Base-by-base conservation (phyloP, 495 filamentous ascomycete species). In the Aspergillus bridgeri region DNA sequence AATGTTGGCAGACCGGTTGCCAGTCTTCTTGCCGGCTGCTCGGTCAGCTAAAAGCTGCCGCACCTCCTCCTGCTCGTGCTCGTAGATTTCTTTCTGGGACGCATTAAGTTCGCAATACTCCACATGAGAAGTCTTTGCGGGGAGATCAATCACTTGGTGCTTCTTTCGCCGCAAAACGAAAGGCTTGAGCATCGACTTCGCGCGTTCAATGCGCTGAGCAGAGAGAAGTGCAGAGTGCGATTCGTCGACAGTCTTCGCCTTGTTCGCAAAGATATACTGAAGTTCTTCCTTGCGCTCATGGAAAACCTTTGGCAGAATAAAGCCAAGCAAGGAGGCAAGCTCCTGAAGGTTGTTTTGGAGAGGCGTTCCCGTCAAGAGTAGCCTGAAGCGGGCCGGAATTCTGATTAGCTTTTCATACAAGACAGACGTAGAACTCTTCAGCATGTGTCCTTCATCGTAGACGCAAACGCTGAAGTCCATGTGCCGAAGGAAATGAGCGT, bases 271-370 rank as follows among this genome's bases (percentile, higher is more conserved):
- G 47, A 98, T 87, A 13, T 82, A 84, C 22, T 88, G 79, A 11
- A 98, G 72, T 50, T 91, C 84, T 3, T 92, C 89, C 48, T 84
- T 81, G 45, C 86, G 81, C 47, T 88, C 81, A 5, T 78, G 70
- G 70, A 98, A 98, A 3, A 97, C 77, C 8, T 82, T 77, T 0
- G 94, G 94, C 63, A 98, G 85, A 61, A 98, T 91, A 65, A 98
- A 98, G 2, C 87, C 88, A 3, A 98, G 83, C 18, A 98, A 77
- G 2, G 92, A 89, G 2, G 89, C 85, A 46, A 98, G 81, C 70
- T 98, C 94, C 66, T 90, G 88, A 5, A 98, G 81, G 64, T 96
- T 98, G 73, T 98, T 98, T 67, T 98, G 94, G 13, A 98, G 78
- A 0, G 94, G 94, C 0, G 94, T 98, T 5, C 94, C 94, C 3